Evolutionary conservation across 139 green algal species (phyloP).

Genomic region (Microglena sp.): DNA sequence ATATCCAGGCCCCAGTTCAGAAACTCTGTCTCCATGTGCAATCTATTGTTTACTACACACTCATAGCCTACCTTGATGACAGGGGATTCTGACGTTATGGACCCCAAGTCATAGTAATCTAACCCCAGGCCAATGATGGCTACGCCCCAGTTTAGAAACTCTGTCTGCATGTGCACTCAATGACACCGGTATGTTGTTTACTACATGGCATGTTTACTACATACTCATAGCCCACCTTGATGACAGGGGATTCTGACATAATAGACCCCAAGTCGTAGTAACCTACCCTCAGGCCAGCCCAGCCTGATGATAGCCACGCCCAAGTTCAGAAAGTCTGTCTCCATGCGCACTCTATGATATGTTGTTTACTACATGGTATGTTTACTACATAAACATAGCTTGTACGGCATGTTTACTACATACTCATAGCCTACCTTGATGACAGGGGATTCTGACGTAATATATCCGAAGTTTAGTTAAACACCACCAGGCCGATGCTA

Average conservation of each 20-base stretch:
- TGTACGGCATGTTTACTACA: too few relatives aligned
- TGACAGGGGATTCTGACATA: constrained; percentile 85
- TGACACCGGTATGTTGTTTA: too few relatives aligned
- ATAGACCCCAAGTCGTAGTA: constrained; percentile 97
- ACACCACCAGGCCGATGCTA: constrained; percentile 99
- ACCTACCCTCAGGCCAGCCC: constrained; percentile 93
- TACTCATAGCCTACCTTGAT: constrained; percentile 85
- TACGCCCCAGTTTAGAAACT: constrained; percentile 88
- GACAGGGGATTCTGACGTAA: constrained; percentile 84
- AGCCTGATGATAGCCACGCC: constrained; percentile 99
- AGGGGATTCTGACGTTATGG: constrained; percentile 80
- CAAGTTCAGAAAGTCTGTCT: constrained; percentile 87
- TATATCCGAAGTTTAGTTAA: constrained; percentile 98
- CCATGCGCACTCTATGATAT: constrained; percentile 98
- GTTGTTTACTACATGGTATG: too few relatives aligned
- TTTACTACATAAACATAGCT: too few relatives aligned
- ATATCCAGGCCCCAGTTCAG: constrained; percentile 93
- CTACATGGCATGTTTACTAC: too few relatives aligned
- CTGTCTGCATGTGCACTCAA: constrained; percentile 95
- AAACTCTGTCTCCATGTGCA: constrained; percentile 97
- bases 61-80: constrained; percentile 88
- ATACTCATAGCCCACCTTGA: constrained; percentile 80
- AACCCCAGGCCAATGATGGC: constrained; percentile 98
- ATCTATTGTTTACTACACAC: too few relatives aligned
- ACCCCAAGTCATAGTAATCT: constrained; percentile 98